Conservation (phyloP, 176 grass and related monocot genomes). For the Oryza punctata region DNA sequence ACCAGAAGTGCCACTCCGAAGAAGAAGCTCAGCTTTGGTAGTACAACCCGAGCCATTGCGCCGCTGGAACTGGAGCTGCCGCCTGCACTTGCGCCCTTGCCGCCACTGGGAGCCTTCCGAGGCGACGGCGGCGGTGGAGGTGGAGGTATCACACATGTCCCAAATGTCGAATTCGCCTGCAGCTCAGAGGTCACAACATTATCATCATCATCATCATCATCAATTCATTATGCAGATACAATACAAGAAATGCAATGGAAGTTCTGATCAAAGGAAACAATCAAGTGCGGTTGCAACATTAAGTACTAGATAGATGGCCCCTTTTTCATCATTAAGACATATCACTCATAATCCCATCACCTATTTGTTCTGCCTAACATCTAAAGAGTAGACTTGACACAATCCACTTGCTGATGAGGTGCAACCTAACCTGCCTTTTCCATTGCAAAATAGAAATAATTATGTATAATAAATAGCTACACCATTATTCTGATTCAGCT, state of each 20-base stretch:
- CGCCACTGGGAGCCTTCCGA: background rate
- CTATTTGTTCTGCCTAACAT: background rate
- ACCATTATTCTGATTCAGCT: background rate
- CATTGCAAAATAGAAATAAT: background rate
- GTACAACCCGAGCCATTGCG: background rate
- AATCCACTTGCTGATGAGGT: background rate
- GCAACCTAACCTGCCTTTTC: background rate
- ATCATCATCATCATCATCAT: background rate
- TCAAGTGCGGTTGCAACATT: background rate
- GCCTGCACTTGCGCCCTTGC: conserved; percentile 1
- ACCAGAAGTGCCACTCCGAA: conserved; percentile 30
- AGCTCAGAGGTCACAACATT: conserved; percentile 3
- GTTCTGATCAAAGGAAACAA: background rate
- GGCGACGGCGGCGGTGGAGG: conserved; percentile 26
- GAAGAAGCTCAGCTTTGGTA: conserved; percentile 17
- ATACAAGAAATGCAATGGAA: background rate
- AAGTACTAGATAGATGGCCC: background rate
- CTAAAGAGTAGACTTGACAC: background rate
- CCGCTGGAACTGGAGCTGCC: background rate
- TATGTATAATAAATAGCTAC: background rate
- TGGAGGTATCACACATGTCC: conserved; percentile 54
- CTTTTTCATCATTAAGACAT: background rate
- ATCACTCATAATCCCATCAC: background rate
- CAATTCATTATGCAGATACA: background rate
- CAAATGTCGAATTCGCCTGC: conserved; percentile 65